These are phyloP conservation scores for Phytophthora megakarya DNA, from an alignment of 352 stramenopile genomes.

Conservation along the genomic window DNA sequence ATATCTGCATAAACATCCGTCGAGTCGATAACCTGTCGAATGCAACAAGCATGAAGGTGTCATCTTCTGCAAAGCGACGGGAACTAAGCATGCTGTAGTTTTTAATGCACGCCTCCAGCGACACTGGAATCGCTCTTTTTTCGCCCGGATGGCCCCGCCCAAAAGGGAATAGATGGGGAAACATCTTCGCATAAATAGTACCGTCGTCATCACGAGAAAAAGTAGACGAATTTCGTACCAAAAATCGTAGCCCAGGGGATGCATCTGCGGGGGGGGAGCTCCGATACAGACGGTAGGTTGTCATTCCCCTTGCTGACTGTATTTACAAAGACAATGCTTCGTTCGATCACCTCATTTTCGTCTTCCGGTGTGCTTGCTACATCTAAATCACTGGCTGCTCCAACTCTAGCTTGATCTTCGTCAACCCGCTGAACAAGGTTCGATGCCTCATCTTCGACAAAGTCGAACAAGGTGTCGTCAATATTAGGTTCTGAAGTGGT, in stretches of 20 bases:
- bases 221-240: constrained; percentile 1
- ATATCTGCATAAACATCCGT: not conserved
- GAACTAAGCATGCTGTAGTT: constrained; percentile 8
- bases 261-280: not conserved
- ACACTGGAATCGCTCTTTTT: not conserved
- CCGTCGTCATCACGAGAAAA: constrained; percentile 5
- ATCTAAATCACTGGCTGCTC: not conserved
- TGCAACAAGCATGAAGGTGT: not conserved
- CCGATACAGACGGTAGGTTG: not conserved
- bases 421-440: not conserved
- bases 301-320: no score
- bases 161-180: constrained; percentile 12
- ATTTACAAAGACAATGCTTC: constrained; percentile 8
- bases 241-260: not conserved
- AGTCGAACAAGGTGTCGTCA: not conserved
- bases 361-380: no score
- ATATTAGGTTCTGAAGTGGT: not conserved
- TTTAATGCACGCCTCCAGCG: constrained; percentile 1
- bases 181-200: constrained; percentile 12
- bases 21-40: not conserved
- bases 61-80: not conserved
- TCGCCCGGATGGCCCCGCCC: constrained; percentile 1
- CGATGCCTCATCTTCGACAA: no score
- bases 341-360: constrained; percentile 4
- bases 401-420: not conserved